Conservation (phyloP, 257 asterid genomes). For the Solanum corneliomulleri region DNA sequence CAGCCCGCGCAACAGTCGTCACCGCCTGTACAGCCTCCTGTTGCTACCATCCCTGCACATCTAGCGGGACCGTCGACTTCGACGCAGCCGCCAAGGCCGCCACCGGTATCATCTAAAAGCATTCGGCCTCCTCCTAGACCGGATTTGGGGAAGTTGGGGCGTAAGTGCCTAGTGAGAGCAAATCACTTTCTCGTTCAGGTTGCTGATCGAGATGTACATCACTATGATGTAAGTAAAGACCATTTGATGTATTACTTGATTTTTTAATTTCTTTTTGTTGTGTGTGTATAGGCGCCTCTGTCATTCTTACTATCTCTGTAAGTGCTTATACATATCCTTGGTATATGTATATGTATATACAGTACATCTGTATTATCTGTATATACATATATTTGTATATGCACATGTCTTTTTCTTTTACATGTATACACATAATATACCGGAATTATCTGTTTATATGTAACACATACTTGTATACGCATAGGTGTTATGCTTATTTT, state of each 20-base stretch:
- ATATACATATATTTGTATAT: not conserved
- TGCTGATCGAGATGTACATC: slow-evolving; percentile 43
- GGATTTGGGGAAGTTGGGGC: slow-evolving; percentile 25
- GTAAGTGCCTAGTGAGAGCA: slow-evolving; percentile 26
- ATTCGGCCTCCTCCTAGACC: slow-evolving; percentile 43
- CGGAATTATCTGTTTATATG: not conserved
- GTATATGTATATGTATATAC: no score
- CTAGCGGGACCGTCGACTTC: not conserved
- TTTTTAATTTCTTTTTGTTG: not conserved
- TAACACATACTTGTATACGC: not conserved
- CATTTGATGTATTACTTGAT: not conserved
- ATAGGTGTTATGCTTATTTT: not conserved
- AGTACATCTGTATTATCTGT: not conserved
- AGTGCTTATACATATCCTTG: not conserved
- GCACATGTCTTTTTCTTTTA: not conserved
- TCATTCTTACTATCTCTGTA: not conserved
- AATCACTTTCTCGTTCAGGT: slow-evolving; percentile 60
- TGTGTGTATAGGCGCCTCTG: not conserved
- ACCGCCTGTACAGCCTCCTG: not conserved
- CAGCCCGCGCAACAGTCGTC: not conserved
- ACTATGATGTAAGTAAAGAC: slow-evolving; percentile 52
- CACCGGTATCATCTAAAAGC: slow-evolving; percentile 50
- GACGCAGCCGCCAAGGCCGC: not conserved
- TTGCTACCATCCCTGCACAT: not conserved
- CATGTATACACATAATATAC: not conserved